A percentile compares a stretch with the other conserved stretches of the same genome.
phyloP scores from a whole-genome alignment of 768 basidiomycete species.

The Auricularia sp. region DNA sequence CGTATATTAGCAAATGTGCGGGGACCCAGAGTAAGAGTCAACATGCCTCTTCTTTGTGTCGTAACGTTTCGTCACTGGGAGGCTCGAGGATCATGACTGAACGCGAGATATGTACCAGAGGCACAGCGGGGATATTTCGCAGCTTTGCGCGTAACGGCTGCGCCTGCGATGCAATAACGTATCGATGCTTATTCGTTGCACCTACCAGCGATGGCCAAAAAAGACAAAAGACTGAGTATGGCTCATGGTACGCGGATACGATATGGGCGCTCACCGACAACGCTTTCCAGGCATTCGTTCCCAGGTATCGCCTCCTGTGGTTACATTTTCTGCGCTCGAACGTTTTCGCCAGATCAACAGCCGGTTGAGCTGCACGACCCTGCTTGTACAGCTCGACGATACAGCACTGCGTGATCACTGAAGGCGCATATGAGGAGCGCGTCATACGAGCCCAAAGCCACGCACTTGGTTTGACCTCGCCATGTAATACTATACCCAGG shows the following conservation, averaged over 20 bases:
- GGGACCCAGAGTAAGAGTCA: not conserved
- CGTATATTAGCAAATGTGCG: slow-evolving; percentile 2
- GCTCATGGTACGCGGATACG: slow-evolving; percentile 4
- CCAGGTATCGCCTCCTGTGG: slow-evolving; percentile 81
- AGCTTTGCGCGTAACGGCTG: slow-evolving; percentile 58
- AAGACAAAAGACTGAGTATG: not conserved
- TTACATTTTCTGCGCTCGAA: slow-evolving; percentile 95
- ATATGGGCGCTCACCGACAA: slow-evolving; percentile 54
- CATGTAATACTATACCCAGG: slow-evolving; percentile 69
- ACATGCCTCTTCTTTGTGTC: slow-evolving; percentile 53
- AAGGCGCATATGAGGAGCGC: not conserved
- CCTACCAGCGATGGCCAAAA: slow-evolving; percentile 34
- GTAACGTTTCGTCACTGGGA: slow-evolving; percentile 67
- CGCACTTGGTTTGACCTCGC: slow-evolving; percentile 86
- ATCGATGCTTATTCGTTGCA: slow-evolving; percentile 82
- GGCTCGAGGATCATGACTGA: slow-evolving; percentile 91
- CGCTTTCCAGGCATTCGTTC: slow-evolving; percentile 70
- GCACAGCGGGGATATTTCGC: slow-evolving; percentile 71
- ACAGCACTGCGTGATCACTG: slow-evolving; percentile 99
- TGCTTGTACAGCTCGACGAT: slow-evolving; percentile 88
- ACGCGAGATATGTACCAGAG: slow-evolving; percentile 84
- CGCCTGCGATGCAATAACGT: slow-evolving; percentile 81
- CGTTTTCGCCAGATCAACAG: slow-evolving; percentile 81
- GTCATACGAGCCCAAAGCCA: slow-evolving; percentile 10
- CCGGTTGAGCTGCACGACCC: slow-evolving; percentile 60